Evolutionary conservation across 495 filamentous ascomycete species (phyloP), one percentile per base, ranked within the genome.

Genomic region (Podospora pseudoanserina): DNA sequence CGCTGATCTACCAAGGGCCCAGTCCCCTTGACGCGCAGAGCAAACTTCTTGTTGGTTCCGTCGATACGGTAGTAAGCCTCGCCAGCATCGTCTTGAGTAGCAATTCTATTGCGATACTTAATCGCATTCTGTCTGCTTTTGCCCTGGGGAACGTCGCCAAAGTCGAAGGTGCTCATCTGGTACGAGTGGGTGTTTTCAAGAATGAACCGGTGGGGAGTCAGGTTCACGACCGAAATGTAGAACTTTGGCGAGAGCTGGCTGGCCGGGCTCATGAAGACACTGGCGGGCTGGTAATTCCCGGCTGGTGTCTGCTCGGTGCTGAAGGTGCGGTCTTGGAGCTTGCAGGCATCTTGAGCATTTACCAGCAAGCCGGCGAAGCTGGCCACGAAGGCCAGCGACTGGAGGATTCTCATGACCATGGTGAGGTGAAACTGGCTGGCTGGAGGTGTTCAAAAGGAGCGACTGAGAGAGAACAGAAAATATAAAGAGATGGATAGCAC

Each of bases 181-280:
- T 79, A 76, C 4, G 67, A 67, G 53, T 76, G 72, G 0, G 63
- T 68, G 64, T 68, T 61, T 6, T 69, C 66, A n/a, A 79, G 65
- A 4, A 56, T 68, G 72, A 77, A 69, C 54, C 74, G 69, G 64
- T 79, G 74, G 0, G 77, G 77, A 2, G 76, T 75, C 13, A 69
- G 70, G 69, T 79, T 79, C 23, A 78, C 74, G 11, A 79, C 66
- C 6, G 72, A 70, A 55, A 78, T 57, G 67, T 69, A 76, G 55
- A 74, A 74, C 23, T 66, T 68, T 19, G 62, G 70, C 44, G n/a
- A 11, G 27, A 20, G 23, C 63, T n/a, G 65, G 39, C 7, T 32
- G 4, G 64, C 19, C 0, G 67, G 67, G 6, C 67, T 71, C 32
- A 72, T 34, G 61, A 63, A 63, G 28, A 67, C 30, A 56, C 66